phyloP scores from a whole-genome alignment of 1,284 basidiomycete species.

The Vanrija pseudolonga region DNA sequence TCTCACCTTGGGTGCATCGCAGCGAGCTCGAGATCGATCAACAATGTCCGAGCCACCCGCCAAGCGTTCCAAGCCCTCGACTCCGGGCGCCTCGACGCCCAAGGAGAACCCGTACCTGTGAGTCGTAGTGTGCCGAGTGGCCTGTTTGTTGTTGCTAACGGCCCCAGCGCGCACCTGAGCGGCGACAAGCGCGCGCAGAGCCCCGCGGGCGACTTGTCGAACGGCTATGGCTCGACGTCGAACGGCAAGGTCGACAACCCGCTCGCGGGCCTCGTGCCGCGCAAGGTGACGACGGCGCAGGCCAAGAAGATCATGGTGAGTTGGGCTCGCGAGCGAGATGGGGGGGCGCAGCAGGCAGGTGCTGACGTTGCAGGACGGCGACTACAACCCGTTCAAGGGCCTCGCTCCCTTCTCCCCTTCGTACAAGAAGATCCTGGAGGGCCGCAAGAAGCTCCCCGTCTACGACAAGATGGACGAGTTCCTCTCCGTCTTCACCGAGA shows the following conservation, averaged over 20 bases:
- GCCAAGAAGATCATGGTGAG: constrained; percentile 69
- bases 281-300: constrained; percentile 69
- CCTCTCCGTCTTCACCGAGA: constrained; percentile 72
- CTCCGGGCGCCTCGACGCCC: constrained; percentile 18
- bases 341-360: too few species aligned
- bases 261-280: constrained; percentile 70
- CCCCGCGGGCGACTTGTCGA: constrained; percentile 7
- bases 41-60: constrained; percentile 35
- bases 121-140: neutral
- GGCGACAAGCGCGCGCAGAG: constrained; percentile 5
- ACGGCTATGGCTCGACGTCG: constrained; percentile 10
- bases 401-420: constrained; percentile 63
- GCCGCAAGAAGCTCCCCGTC: constrained; percentile 85
- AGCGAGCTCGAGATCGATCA: too few species aligned
- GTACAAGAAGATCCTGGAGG: constrained; percentile 82
- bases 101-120: constrained; percentile 44
- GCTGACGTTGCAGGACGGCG: constrained; percentile 60
- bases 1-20: too few species aligned
- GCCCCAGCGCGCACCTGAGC: constrained; percentile 25
- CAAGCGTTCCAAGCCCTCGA: constrained; percentile 37
- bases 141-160: neutral
- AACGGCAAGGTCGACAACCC: constrained; percentile 50
- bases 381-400: constrained; percentile 85
- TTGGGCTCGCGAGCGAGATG: constrained; percentile 3
- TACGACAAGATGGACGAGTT: constrained; percentile 92